Evolutionary conservation across 2,329 filamentous ascomycete species (phyloP).

Genomic region (Berkeleyomyces rouxiae): DNA sequence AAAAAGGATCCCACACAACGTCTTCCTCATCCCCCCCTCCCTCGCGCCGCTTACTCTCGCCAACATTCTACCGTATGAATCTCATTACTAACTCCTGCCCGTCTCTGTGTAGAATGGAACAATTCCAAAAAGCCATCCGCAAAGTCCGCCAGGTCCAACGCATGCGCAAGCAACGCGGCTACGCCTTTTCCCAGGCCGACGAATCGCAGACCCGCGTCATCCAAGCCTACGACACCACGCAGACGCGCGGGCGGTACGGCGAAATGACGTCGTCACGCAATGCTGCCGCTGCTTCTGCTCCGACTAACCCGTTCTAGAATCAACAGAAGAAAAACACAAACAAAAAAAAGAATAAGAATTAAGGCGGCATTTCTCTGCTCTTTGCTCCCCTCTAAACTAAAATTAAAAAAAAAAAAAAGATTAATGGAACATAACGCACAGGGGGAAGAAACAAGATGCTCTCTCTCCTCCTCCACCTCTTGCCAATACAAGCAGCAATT

Average conservation of each 20-base stretch:
- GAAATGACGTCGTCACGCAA: slow-evolving; percentile 57
- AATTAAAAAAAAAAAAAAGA: too few relatives aligned
- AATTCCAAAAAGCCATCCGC: slow-evolving; percentile 98
- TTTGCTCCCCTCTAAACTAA: too few relatives aligned
- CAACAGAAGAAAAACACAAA: background rate
- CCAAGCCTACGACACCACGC: slow-evolving; percentile 95
- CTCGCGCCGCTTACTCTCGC: background rate
- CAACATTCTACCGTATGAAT: slow-evolving; percentile 5
- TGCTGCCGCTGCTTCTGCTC: background rate
- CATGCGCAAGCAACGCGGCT: slow-evolving; percentile 97
- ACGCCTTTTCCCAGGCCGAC: slow-evolving; percentile 94
- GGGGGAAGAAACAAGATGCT: too few relatives aligned
- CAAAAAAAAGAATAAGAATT: background rate
- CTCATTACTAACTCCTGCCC: slow-evolving; percentile 6
- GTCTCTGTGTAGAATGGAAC: slow-evolving; percentile 62
- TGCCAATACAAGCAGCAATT: too few relatives aligned
- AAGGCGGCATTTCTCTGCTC: too few relatives aligned
- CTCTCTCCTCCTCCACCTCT: too few relatives aligned
- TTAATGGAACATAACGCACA: too few relatives aligned
- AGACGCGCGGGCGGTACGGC: slow-evolving; percentile 77
- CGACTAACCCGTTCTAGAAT: background rate
- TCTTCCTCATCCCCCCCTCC: background rate
- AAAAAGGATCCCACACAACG: too few relatives aligned
- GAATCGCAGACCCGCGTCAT: slow-evolving; percentile 89
- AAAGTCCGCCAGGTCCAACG: slow-evolving; percentile 96